These are phyloP conservation scores for Arthroderma sp. DNA, from an alignment of 2,329 filamentous ascomycete genomes.

Conservation along the genomic window DNA sequence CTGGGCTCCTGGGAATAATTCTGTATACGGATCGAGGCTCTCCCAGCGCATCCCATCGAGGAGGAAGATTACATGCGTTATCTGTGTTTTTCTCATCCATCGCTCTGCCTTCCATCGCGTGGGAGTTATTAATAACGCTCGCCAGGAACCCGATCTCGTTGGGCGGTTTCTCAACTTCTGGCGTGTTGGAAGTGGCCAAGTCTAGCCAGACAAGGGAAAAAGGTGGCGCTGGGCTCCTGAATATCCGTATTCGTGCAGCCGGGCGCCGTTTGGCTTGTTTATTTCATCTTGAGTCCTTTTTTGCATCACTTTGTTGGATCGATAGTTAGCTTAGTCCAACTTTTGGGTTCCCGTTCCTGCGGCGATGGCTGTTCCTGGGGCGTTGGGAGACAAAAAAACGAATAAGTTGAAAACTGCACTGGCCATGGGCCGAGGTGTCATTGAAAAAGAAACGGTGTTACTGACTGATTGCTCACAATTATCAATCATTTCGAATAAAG, in stretches of 20 bases:
- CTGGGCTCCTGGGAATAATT: too few species aligned
- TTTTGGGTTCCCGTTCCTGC: slow-evolving; percentile 1
- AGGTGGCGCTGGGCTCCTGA: neutral
- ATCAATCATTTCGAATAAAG: neutral
- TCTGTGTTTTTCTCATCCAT: neutral
- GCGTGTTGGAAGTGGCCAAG: neutral
- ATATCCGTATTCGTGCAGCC: neutral
- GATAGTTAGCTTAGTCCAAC: neutral
- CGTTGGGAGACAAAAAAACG: neutral
- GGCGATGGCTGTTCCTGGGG: neutral
- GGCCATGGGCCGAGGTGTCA: neutral
- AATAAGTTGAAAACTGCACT: neutral
- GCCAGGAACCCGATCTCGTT: neutral
- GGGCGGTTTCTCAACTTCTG: neutral
- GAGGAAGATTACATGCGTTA: too few species aligned
- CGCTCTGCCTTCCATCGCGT: neutral
- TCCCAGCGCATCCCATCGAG: too few species aligned
- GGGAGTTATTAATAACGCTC: slow-evolving; percentile 1
- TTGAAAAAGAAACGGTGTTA: neutral
- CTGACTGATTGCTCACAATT: neutral
- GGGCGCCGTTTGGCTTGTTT: neutral
- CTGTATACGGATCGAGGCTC: too few species aligned
- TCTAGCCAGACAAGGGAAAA: neutral
- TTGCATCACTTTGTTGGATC: neutral
- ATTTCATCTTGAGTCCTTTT: too few species aligned